A percentile compares a stretch with the other conserved stretches of the same genome.
phyloP scores from a whole-genome alignment of 2,329 filamentous ascomycete genomes.

The Aspergillus amoenus region DNA sequence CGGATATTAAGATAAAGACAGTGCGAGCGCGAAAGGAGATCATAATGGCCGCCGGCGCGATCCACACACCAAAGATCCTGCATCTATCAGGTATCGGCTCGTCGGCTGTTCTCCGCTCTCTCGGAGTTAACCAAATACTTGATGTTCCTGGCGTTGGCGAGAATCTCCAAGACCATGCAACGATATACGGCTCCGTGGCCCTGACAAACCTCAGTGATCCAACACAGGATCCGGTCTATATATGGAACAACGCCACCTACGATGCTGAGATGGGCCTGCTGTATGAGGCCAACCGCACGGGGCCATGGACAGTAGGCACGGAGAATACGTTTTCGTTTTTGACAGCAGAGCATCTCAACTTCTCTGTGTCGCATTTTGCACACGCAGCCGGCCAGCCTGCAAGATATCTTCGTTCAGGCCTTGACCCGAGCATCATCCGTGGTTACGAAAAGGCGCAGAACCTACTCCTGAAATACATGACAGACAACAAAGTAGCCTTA shows the following conservation, averaged over 20 bases:
- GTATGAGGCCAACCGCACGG: not conserved
- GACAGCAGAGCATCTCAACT: not conserved
- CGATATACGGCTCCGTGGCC: not conserved
- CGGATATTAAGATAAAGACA: not conserved
- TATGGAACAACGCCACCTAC: not conserved
- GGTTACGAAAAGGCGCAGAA: not conserved
- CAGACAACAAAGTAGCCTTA: not conserved
- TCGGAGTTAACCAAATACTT: not conserved
- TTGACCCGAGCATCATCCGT: not conserved
- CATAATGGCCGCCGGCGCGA: slow-evolving; percentile 1
- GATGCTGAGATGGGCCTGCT: slow-evolving; percentile 4
- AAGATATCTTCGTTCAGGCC: not conserved
- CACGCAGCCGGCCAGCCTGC: not conserved
- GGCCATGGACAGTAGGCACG: slow-evolving; percentile 1
- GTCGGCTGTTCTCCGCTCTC: not conserved
- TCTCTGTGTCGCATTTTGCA: not conserved
- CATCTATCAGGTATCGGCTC: not conserved
- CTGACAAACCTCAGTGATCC: slow-evolving; percentile 2
- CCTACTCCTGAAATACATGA: not conserved
- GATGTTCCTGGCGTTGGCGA: slow-evolving; percentile 1
- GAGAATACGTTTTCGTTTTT: not conserved
- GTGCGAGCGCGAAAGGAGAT: not conserved
- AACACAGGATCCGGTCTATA: not conserved
- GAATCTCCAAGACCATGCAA: slow-evolving; percentile 2
- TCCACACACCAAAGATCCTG: slow-evolving; percentile 3